These are phyloP conservation scores for Rhodomyrtus tomentosa DNA, from an alignment of 345 rosid genomes.

Conservation along the genomic window DNA sequence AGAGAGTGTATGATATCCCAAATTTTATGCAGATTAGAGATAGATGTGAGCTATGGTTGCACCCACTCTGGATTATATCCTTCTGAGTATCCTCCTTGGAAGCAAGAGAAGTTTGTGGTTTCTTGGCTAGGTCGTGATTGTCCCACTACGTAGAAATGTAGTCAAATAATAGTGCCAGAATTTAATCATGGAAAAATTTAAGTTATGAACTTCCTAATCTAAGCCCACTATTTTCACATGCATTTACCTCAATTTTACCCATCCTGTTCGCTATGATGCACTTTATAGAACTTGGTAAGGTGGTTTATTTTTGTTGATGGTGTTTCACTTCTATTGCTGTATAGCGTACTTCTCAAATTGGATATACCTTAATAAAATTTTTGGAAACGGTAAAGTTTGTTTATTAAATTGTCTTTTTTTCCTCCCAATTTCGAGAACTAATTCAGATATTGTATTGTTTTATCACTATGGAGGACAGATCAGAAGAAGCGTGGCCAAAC, in stretches of 20 bases:
- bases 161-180: background rate
- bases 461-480: constrained; percentile 9
- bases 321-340: background rate
- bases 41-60: background rate
- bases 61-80: background rate
- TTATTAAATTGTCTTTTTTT: background rate
- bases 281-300: background rate
- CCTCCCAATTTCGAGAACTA: background rate
- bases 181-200: background rate
- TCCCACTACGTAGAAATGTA: background rate
- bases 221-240: background rate
- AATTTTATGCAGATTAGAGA: background rate
- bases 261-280: background rate
- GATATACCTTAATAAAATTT: background rate
- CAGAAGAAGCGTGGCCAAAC: constrained; percentile 25
- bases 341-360: background rate
- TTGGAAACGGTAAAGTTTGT: background rate
- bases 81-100: background rate
- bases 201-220: background rate
- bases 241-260: background rate
- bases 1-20: background rate
- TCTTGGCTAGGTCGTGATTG: background rate
- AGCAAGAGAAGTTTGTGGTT: background rate
- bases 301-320: background rate
- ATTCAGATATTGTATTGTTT: background rate